Evolutionary conservation across 768 basidiomycete species (phyloP), one percentile per base, ranked within the genome.

Genomic region (Rubroboletus pulcherrimus): DNA sequence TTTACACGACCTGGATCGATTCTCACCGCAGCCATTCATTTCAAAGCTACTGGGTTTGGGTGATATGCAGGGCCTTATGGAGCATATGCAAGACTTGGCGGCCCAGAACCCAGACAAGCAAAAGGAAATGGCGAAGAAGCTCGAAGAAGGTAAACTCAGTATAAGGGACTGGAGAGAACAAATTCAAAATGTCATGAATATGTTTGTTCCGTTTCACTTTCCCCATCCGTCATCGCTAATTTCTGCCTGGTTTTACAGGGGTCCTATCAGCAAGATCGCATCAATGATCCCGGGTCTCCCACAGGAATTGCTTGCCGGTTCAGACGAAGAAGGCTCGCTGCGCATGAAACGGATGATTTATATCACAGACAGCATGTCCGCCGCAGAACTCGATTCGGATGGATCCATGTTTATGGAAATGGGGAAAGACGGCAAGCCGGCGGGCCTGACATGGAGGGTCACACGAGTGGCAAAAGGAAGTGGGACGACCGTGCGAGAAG

Each of bases 101-200:
- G 83, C 87, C 14, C 90, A 92, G 63, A 93, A 97, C 63, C 95
- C 96, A 0, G 96, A 98, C 69, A 90, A 93, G 70, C 92, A 98
- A 73, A 96, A 98, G 68, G 94, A 96, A 70, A 95, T 98, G 84
- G 89, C 91, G 21, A 96, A 97, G 79, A 97, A 96, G 74, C 83
- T 98, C 41, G 90, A 97, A 64, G 93, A 98, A 73, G 97, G 97
- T 24, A 97, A 96, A 68, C 84, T 99, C 55, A 94, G 91, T 65
- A 94, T 98, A 56, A 83, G 93, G 41, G 97, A 98, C 71, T 95
- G 97, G 93, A 82, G 92, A 70, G 97, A 98, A 73, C 97, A 99
- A 71, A 88, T 99, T 57, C 86, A 88, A 59, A 98, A 93, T 61
- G 89, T 99, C 59, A 98, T 98, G 96, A 92, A 91, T 68, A 97